Percentiles rank a stretch among this genome's conserved stretches.
Evolutionary conservation across 176 grass and related monocot species (phyloP).

Genomic region (Carex littledalei): DNA sequence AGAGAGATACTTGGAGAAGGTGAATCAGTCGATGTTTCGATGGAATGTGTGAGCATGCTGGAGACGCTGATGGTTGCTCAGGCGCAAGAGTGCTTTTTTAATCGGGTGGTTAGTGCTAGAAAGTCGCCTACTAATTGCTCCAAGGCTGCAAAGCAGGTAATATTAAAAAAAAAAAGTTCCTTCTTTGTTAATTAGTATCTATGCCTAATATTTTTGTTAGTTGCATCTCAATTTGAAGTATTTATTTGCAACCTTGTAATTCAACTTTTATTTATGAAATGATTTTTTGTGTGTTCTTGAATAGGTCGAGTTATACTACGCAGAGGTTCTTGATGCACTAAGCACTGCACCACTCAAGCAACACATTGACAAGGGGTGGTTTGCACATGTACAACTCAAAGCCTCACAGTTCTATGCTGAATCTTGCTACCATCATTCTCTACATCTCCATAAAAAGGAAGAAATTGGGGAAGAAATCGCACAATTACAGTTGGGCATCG

Average conservation of each 20-base stretch:
- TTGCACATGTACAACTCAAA: conserved; percentile 42
- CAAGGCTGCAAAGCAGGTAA: conserved; percentile 51
- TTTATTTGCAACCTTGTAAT: not conserved
- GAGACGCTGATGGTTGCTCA: conserved; percentile 53
- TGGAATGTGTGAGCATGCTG: conserved; percentile 31
- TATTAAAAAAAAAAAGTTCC: no score
- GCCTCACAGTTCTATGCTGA: conserved; percentile 44
- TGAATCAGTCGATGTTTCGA: conserved; percentile 36
- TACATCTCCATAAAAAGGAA: conserved; percentile 25
- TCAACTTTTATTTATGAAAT: not conserved
- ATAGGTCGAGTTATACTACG: conserved; percentile 51
- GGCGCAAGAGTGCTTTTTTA: conserved; percentile 67
- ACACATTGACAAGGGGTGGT: conserved; percentile 44
- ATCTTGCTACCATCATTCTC: conserved; percentile 38
- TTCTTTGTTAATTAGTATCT: no score
- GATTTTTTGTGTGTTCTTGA: not conserved
- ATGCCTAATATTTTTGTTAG: no score
- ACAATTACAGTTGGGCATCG: conserved; percentile 31
- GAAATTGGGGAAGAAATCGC: conserved; percentile 32
- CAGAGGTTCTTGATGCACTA: conserved; percentile 20
- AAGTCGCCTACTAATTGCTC: conserved; percentile 33
- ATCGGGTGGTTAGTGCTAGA: conserved; percentile 33
- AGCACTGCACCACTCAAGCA: conserved; percentile 20
- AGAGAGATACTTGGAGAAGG: not conserved
- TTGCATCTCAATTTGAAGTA: no score